A percentile compares a stretch with the other conserved stretches of the same genome.
Conservation (phyloP, 2,329 filamentous ascomycete genomes). For the Verticillium albo-atrum region DNA sequence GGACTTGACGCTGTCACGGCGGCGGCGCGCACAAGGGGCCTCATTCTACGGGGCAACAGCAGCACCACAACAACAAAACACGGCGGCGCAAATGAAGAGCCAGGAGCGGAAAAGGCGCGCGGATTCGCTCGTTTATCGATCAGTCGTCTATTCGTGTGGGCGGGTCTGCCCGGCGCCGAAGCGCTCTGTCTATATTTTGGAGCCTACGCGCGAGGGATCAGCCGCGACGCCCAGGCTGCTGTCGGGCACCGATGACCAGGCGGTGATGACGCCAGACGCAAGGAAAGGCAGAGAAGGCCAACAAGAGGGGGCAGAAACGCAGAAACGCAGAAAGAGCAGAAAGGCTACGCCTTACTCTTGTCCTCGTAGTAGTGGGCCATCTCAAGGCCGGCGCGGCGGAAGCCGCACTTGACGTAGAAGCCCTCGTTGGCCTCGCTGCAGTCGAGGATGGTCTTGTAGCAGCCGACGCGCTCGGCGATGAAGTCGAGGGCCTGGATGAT, state of each 20-base stretch:
- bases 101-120: too few species aligned
- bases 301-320: too few species aligned
- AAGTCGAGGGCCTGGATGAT: slow-evolving; percentile 92
- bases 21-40: too few species aligned
- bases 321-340: too few species aligned
- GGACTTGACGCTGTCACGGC: too few species aligned
- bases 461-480: slow-evolving; percentile 82
- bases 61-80: too few species aligned
- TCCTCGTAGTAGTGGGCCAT: slow-evolving; percentile 93
- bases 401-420: slow-evolving; percentile 98
- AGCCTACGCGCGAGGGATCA: not conserved
- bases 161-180: not conserved
- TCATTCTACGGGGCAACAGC: too few species aligned
- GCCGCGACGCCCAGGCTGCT: not conserved
- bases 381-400: slow-evolving; percentile 84
- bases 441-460: slow-evolving; percentile 96
- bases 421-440: slow-evolving; percentile 95
- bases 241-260: not conserved
- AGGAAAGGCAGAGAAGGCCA: too few species aligned
- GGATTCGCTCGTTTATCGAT: too few species aligned
- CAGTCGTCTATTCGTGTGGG: not conserved
- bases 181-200: not conserved
- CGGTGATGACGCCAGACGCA: not conserved
- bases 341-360: slow-evolving; percentile 26
- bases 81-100: too few species aligned